Evolutionary conservation across 129 eudicot genomes (phyloP), one percentile per base, ranked within the genome.

Genomic region (Artemisia tridentata): DNA sequence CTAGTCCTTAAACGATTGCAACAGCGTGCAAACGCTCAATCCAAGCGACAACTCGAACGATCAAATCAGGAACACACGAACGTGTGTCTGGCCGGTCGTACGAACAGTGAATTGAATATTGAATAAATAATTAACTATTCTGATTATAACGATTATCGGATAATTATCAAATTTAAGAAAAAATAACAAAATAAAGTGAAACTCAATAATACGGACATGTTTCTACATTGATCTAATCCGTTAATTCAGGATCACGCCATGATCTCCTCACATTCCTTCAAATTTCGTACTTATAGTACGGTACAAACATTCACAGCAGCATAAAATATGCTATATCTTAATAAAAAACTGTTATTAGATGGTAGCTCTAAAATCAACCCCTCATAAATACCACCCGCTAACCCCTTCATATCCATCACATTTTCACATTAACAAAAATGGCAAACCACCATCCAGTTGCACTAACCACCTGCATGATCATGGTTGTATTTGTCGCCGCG

Each of bases 201-300:
- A 23, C 18, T 27, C 65, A 23, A 67, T 21, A 14, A 14, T 48
- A 46, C 48, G 56, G 1, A 66, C 67, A 75, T 65, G 79, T 52
- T 66, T 54, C n/a, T 54, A 67, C 73, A 38, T 56, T 77, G 51
- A 63, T 63, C 72, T 16, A 48, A 19, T 41, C 77, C 77, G 77
- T 63, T 71, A 78, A 63, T 78, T 71, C 46, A 57, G 81, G 81
- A 78, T 78, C 81, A 38, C 18, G 25, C 77, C 81, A 78, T 64
- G 76, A 78, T 71, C 61, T 46, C 45, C 11, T 8, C 45, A 38
- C 45, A 38, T 38, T 38, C 45, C 11, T 38, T 38, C 8, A 34
- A 7, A 34, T 34, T 34, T 34, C 43, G 43, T 5, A 38, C 34
- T 29, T 29, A 3, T 29, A 29, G 34, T 29, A 29, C 0, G 34